Base-by-base conservation (phyloP, 192 early-diverging fungal species). In the Rhizophagus clarus region DNA sequence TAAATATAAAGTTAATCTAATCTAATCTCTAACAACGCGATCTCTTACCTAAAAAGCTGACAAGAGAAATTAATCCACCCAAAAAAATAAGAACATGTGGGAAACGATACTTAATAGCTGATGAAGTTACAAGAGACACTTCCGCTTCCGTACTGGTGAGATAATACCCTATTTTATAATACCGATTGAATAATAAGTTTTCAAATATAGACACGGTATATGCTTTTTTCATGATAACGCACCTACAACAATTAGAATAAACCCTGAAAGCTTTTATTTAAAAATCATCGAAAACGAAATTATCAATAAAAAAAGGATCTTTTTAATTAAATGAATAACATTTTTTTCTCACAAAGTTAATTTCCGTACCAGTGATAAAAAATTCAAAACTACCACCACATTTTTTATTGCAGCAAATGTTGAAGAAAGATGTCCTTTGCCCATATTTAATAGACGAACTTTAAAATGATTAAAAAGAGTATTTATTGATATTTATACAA, bases 171-270 rank as follows among this genome's bases (percentile, higher is more conserved):
- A 40, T 28, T 26, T 26, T 31, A 17, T 31, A 67, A 26, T 4
- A 4, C 8, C 6, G 17, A n/a, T 22, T 22, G 17, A 7, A 3
- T 22, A 56, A 56, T 1, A 22, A 67, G 12, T 0, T 26, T 28
- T 32, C 17, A 14, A 29, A 17, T 3, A 29, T 66, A 28, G 14
- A 67, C 9, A 32, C 3, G 11, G 26, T 8, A 14, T 12, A 31
- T 67, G 29, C 11, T 5, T 32, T 67, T 67, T 26, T 31, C 26
- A 31, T 8, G 26, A 67, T 20, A 67, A 4, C 24, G 11, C 31
- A 67, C 64, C 64, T 67, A 67, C 64, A 5, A 24, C 26, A 67
- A 67, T 67, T 31, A 67, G 64, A 67, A 67, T 67, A 67, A 67
- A 17, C 14, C 64, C 64, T 17, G 64, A 26, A 67, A 67, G 31